Evolutionary conservation across 2,329 filamentous ascomycete genomes (phyloP).

Genomic region (Aspergillus viridinutans): DNA sequence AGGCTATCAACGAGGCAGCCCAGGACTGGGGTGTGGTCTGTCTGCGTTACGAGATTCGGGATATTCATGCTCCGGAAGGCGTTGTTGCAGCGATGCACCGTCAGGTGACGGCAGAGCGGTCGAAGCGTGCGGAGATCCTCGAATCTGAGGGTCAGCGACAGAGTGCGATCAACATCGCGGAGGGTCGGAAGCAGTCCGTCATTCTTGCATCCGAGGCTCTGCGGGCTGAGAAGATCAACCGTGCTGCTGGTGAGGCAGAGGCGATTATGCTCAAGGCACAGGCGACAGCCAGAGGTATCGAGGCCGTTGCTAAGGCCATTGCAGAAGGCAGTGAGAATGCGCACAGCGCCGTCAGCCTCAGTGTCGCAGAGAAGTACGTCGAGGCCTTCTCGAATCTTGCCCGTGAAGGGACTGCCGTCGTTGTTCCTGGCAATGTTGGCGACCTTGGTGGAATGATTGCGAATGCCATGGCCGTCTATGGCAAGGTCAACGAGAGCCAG

Average conservation of each 20-base stretch:
- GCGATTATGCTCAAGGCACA: conserved; percentile 81
- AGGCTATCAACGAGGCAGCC: conserved; percentile 95
- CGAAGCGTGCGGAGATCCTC: conserved; percentile 94
- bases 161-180: conserved; percentile 97
- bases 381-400: conserved; percentile 90
- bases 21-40: conserved; percentile 96
- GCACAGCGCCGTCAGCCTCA: conserved; percentile 78
- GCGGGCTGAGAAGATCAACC: conserved; percentile 87
- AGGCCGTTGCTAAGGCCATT: conserved; percentile 75
- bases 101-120: conserved; percentile 94
- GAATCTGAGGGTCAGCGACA: conserved; percentile 96
- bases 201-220: conserved; percentile 93
- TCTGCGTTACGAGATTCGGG: conserved; percentile 93
- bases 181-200: conserved; percentile 94
- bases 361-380: conserved; percentile 95
- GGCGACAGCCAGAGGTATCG: conserved; percentile 84
- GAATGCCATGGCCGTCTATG: conserved; percentile 89
- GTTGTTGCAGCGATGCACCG: conserved; percentile 98
- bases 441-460: conserved; percentile 97
- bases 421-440: conserved; percentile 94
- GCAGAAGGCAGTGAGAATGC: conserved; percentile 68
- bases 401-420: conserved; percentile 90
- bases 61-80: conserved; percentile 90
- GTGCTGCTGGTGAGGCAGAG: conserved; percentile 86
- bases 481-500: conserved; percentile 82